These are phyloP conservation scores for Mortierella sp. DNA, from an alignment of 371 early-diverging fungal species.

Conservation along the genomic window DNA sequence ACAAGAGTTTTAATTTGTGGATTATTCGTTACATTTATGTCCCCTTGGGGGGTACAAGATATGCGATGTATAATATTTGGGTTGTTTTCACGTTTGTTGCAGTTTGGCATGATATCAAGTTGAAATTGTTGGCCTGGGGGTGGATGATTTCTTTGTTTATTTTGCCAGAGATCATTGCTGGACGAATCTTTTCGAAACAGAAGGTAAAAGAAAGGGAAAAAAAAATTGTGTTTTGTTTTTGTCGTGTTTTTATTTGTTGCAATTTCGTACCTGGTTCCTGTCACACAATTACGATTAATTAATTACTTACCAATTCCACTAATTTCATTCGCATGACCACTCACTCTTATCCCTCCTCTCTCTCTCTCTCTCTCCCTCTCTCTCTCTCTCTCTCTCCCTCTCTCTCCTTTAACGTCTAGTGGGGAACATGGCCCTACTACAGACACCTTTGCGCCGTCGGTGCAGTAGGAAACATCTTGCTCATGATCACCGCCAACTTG, in stretches of 20 bases:
- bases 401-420: conserved; percentile 38
- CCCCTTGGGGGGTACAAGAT: conserved; percentile 87
- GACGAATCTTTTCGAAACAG: conserved; percentile 68
- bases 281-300: not conserved
- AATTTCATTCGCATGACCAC: not conserved
- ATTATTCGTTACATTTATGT: conserved; percentile 91
- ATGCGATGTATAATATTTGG: conserved; percentile 79
- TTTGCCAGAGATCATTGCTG: conserved; percentile 85
- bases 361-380: not conserved
- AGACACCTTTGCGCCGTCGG: conserved; percentile 86
- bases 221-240: not conserved
- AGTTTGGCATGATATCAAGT: conserved; percentile 93
- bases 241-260: not conserved
- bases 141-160: conserved; percentile 92
- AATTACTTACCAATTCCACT: not conserved
- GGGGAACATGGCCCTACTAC: conserved; percentile 74
- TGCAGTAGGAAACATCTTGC: conserved; percentile 84
- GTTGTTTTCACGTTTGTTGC: conserved; percentile 96
- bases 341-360: not conserved
- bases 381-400: not conserved
- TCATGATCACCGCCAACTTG: conserved; percentile 94
- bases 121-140: conserved; percentile 91
- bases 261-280: not conserved
- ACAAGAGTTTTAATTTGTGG: conserved; percentile 92
- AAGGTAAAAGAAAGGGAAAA: conserved; percentile 55